Percentiles rank a stretch among this genome's conserved stretches.
phyloP scores from a whole-genome alignment of 108 stramenopile genomes.

The Discostella stelligeroides region DNA sequence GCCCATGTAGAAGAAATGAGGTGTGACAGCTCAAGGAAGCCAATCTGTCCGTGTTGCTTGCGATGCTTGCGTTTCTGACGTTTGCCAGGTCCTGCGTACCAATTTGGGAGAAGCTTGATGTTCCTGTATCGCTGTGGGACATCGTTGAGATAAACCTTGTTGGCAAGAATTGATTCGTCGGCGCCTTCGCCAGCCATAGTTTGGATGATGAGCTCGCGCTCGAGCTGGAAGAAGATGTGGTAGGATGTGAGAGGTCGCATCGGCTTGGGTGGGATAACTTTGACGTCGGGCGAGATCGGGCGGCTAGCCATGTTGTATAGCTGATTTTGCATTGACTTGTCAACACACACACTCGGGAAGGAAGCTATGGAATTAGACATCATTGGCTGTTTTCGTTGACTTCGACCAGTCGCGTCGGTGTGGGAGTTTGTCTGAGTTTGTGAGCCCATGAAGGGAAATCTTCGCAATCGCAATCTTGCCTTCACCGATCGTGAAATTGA shows the following conservation, averaged over 20 bases:
- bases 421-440: too few relatives aligned
- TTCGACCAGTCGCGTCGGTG: too few relatives aligned
- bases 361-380: too few relatives aligned
- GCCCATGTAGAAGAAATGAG: constrained; percentile 70
- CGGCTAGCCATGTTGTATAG: constrained; percentile 4
- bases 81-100: constrained; percentile 46
- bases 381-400: too few relatives aligned
- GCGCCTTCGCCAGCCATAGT: constrained; percentile 21
- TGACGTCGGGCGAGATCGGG: neutral
- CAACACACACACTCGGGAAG: neutral
- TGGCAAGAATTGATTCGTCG: constrained; percentile 14
- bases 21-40: constrained; percentile 74
- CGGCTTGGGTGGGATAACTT: constrained; percentile 36
- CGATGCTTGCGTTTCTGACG: constrained; percentile 60
- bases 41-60: constrained; percentile 81
- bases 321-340: neutral
- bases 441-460: too few relatives aligned
- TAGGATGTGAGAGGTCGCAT: constrained; percentile 55
- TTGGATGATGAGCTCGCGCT: constrained; percentile 52
- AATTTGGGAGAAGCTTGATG: constrained; percentile 43
- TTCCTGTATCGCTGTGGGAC: constrained; percentile 34
- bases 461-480: too few relatives aligned
- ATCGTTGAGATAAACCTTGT: constrained; percentile 21
- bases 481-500: too few relatives aligned
- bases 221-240: constrained; percentile 52